Conservation (phyloP, 1,284 basidiomycete species). For the Microbotryum silenes-acaulis region DNA sequence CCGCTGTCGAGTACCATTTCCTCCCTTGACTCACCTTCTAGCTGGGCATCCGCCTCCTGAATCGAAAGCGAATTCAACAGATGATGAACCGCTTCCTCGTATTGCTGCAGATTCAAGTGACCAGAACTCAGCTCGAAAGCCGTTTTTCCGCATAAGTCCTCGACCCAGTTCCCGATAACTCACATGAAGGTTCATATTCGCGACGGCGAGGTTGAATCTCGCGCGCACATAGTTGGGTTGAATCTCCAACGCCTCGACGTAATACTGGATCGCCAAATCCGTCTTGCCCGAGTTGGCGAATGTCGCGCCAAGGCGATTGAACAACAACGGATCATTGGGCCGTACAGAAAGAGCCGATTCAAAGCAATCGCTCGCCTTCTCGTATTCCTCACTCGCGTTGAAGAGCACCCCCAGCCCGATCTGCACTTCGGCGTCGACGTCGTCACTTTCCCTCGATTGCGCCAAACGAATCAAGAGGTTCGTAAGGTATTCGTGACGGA, state of each 20-base stretch:
- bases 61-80: conserved; percentile 76
- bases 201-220: conserved; percentile 85
- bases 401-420: conserved; percentile 88
- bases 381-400: conserved; percentile 88
- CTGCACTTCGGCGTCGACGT: conserved; percentile 84
- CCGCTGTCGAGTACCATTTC: not conserved
- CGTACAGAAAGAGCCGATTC: conserved; percentile 73
- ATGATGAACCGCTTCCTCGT: conserved; percentile 73
- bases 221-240: conserved; percentile 92
- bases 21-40: conserved; percentile 33
- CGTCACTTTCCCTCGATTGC: conserved; percentile 30
- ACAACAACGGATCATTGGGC: conserved; percentile 92
- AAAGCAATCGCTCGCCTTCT: conserved; percentile 92
- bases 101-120: conserved; percentile 48
- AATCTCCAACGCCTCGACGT: conserved; percentile 77
- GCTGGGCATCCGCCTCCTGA: conserved; percentile 55
- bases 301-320: conserved; percentile 93
- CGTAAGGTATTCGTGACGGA: conserved; percentile 38
- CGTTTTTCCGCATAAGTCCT: not conserved
- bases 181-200: conserved; percentile 75
- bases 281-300: conserved; percentile 78
- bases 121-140: not conserved
- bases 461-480: conserved; percentile 43
- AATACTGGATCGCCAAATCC: conserved; percentile 78
- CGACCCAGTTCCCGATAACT: conserved; percentile 32